Base-by-base conservation (phyloP, 805 yeast genomes). In the Blastobotrys attinorum region DNA sequence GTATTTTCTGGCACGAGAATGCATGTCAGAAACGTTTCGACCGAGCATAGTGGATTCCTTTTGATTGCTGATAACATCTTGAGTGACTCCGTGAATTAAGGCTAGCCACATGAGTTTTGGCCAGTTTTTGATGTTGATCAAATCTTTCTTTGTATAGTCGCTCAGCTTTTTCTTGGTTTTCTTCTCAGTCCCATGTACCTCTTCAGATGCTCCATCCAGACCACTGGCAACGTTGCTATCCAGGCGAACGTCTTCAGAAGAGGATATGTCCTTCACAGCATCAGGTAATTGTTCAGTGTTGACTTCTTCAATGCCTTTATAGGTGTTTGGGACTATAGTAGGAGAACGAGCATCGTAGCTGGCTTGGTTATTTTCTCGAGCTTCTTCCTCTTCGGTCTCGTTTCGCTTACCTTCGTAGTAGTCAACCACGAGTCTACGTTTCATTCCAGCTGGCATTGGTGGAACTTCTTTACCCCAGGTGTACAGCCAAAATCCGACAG, bases 401-500 rank as follows among this genome's bases (percentile, higher is more conserved):
- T 4, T 5, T 32, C 36, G 36, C 22, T 32, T 32, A 16, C 41
- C 42, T 13, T 63, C 66, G 58, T 81, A 81, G 63, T 78, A 82
- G 61, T 82, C 88, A 44, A 76, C 72, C 32, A 75, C 73, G 42
- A 79, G 31, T 13, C 22, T 6, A 10, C 39, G 65, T 25, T 61
- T 42, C 20, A 40, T 38, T 11, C 81, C 82, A 45, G 67, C 74
- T 38, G 88, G 87, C 54, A 72, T 70, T 50, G 87, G 86, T 44
- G 85, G 82, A 42, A 81, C 79, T 43, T 67, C 63, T n/a, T n/a
- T n/a, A 50, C 76, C 81, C 21, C 13, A 81, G 58, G 57, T 66
- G 73, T 67, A 79, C 72, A 68, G 64, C 73, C 60, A 55, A 72
- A 86, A 85, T 31, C 88, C 90, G 44, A 66, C 51, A 44, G 71